Conservation (phyloP, 805 yeast species). For the Torulaspora microellipsoides region DNA sequence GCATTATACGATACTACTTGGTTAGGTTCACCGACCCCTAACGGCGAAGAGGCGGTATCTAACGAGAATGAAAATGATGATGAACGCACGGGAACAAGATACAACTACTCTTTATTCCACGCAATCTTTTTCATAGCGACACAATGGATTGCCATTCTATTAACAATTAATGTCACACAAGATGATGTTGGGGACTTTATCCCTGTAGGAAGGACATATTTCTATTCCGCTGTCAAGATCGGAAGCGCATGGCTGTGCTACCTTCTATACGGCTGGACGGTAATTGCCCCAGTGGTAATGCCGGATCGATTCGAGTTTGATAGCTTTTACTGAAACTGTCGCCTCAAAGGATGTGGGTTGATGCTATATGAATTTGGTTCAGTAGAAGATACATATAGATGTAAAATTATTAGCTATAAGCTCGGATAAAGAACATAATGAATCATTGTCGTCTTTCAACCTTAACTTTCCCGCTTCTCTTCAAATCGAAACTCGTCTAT, state of each 20-base stretch:
- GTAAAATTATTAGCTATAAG: too few relatives aligned
- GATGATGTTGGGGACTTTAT: conserved; percentile 84
- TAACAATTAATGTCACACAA: conserved; percentile 85
- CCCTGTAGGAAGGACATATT: conserved; percentile 96
- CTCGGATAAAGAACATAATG: too few relatives aligned
- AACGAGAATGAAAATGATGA: conserved; percentile 39
- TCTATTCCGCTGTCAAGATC: conserved; percentile 91
- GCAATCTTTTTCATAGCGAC: conserved; percentile 90
- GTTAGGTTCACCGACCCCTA: conserved; percentile 39
- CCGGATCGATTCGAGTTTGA: conserved; percentile 74
- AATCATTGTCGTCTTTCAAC: too few relatives aligned
- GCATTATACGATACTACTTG: conserved; percentile 74
- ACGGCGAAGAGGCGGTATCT: conserved; percentile 29
- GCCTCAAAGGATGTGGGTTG: neutral
- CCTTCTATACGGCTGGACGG: conserved; percentile 80
- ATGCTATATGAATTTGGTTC: too few relatives aligned
- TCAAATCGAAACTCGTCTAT: conserved; percentile 5
- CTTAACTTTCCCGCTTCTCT: too few relatives aligned
- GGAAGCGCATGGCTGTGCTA: conserved; percentile 91
- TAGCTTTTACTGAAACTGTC: conserved; percentile 16
- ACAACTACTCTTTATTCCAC: conserved; percentile 85
- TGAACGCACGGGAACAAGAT: conserved; percentile 70
- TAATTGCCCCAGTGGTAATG: conserved; percentile 82
- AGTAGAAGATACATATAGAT: too few relatives aligned
- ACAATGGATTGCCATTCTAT: conserved; percentile 89